phyloP scores from a whole-genome alignment of 371 early-diverging fungal species.

The Circinella minor region DNA sequence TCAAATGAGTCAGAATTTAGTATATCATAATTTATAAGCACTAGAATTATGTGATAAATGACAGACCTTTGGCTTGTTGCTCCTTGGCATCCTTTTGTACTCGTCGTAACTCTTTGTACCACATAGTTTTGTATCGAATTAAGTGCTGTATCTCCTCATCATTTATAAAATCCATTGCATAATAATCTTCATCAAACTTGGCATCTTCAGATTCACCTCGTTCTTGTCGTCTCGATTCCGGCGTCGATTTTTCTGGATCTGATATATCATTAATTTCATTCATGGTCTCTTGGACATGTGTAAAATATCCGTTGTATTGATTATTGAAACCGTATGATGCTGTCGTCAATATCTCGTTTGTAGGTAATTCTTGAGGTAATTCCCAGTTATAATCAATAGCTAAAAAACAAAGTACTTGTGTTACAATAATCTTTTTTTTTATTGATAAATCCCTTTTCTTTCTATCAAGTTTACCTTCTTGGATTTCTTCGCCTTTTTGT shows the following conservation, averaged over 20 bases:
- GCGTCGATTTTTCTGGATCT: slow-evolving; percentile 75
- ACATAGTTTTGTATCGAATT: slow-evolving; percentile 74
- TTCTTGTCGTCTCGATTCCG: slow-evolving; percentile 63
- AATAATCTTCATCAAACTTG: slow-evolving; percentile 92
- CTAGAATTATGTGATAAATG: neutral
- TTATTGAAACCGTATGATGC: slow-evolving; percentile 91
- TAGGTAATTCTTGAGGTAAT: slow-evolving; percentile 74
- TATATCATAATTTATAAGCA: neutral
- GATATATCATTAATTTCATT: slow-evolving; percentile 84
- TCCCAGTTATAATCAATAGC: slow-evolving; percentile 87
- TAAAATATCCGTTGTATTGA: slow-evolving; percentile 79
- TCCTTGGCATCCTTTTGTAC: slow-evolving; percentile 52
- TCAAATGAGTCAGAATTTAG: too few relatives aligned
- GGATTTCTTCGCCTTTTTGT: slow-evolving; percentile 35
- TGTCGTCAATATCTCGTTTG: slow-evolving; percentile 31
- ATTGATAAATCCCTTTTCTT: too few relatives aligned
- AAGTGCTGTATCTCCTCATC: slow-evolving; percentile 77
- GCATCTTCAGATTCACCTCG: slow-evolving; percentile 73
- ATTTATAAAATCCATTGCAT: slow-evolving; percentile 76
- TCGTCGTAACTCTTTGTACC: slow-evolving; percentile 62
- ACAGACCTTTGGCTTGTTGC: neutral
- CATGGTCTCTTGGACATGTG: slow-evolving; percentile 77
- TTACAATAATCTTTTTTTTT: too few relatives aligned
- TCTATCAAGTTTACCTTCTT: slow-evolving; percentile 30
- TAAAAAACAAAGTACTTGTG: slow-evolving; percentile 20